phyloP scores from a whole-genome alignment of 2,329 filamentous ascomycete species.

The Arthrobotrys entomopaga region DNA sequence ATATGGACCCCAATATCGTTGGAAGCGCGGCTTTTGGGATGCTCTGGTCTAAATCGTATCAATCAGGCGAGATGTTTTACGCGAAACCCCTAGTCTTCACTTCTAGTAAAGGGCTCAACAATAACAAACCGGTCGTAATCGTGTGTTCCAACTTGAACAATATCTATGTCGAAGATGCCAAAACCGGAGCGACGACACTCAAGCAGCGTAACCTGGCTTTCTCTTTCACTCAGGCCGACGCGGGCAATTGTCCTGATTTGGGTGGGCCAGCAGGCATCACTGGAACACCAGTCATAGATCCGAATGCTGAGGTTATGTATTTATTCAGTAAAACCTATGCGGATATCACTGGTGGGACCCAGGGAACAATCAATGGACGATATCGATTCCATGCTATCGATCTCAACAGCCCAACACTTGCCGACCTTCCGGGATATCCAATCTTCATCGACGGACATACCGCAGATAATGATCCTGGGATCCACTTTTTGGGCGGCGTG shows the following conservation, averaged over 20 bases:
- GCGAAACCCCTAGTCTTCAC: constrained; percentile 44
- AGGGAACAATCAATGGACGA: constrained; percentile 56
- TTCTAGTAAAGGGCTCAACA: constrained; percentile 35
- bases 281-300: constrained; percentile 65
- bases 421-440: constrained; percentile 63
- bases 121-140: constrained; percentile 34
- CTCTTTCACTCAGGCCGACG: constrained; percentile 18
- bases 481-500: constrained; percentile 67
- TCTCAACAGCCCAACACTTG: constrained; percentile 61
- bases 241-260: constrained; percentile 33
- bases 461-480: constrained; percentile 65
- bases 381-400: constrained; percentile 60
- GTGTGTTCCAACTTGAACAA: constrained; percentile 36
- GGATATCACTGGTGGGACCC: constrained; percentile 39
- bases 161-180: constrained; percentile 40
- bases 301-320: constrained; percentile 64
- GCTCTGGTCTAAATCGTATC: constrained; percentile 54
- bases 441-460: constrained; percentile 65
- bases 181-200: constrained; percentile 14
- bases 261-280: constrained; percentile 62
- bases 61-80: constrained; percentile 28
- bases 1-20: constrained; percentile 62
- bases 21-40: constrained; percentile 61
- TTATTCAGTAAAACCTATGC: constrained; percentile 64
- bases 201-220: constrained; percentile 19